Base-by-base conservation (phyloP, 2,329 filamentous ascomycete species). In the Pseudopyricularia cyperi region DNA sequence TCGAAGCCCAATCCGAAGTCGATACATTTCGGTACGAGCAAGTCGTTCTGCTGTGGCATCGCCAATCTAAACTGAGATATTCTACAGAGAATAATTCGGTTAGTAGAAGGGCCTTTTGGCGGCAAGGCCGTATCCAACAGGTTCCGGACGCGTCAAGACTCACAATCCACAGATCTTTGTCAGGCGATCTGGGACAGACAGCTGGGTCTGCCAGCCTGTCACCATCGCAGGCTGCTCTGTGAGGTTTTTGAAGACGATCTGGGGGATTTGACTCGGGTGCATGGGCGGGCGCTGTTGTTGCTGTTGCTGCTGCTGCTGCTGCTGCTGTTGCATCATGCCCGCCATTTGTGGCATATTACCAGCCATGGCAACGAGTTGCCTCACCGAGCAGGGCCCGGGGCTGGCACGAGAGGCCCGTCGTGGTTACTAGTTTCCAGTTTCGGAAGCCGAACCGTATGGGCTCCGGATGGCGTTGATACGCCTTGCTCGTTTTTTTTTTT, bases 361-460 rank as follows among this genome's bases (percentile, higher is more conserved):
- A 68, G 77, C 76, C 77, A 81, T 80, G 66, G 73, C 73, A 70
- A 72, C 72, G 58, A 26, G 14, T 44, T 44, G 39, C 39, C 39
- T 44, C 39, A 19, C 39, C 39, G 39, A 44, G 39, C 39, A 44
- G 39, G 19, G 39, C 39, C 39, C 39, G 39, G 39, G 39, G 39
- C 39, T 44, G 17, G 39, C 14, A 44, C 19, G 9, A 44, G 39
- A 26, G 39, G 39, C 39, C 24, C 39, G 39, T 44, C 39, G 39
- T 22, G 39, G 24, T 8, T 22, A 19, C 3, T 5, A 14, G 7
- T 22, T 14, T 14, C 24, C 17, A 44, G 11, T 12, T 44, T 44
- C 39, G 39, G 39, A 22, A 44, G 39, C 39, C 39, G 22, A 22
- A 24, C 39, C 39, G 39, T 19, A 19, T 24, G 22, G 39, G 39